Conservation (phyloP, 352 stramenopile species). For the Halophytophthora polymorphica region DNA sequence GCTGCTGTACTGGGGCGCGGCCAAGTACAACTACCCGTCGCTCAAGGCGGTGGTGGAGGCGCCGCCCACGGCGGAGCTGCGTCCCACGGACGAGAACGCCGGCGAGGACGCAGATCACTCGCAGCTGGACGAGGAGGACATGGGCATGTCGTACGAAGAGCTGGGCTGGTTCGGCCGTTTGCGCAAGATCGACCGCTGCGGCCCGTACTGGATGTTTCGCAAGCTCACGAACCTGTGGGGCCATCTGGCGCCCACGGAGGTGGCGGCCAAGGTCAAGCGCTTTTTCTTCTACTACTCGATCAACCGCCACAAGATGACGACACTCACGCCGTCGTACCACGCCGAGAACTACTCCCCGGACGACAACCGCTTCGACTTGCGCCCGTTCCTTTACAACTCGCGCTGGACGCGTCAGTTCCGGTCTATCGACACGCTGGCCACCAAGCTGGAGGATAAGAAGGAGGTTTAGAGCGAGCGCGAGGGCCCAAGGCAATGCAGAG, state of each 20-base stretch:
- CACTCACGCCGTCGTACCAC: slow-evolving; percentile 97
- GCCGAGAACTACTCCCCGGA: slow-evolving; percentile 98
- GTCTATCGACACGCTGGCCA: slow-evolving; percentile 91
- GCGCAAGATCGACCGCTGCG: slow-evolving; percentile 95
- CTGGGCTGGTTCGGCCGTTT: slow-evolving; percentile 94
- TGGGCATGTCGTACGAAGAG: slow-evolving; percentile 99
- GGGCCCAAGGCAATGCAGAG: background rate
- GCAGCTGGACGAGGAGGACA: slow-evolving; percentile 98
- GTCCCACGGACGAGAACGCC: slow-evolving; percentile 81
- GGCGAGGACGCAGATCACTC: slow-evolving; percentile 82
- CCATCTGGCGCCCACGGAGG: slow-evolving; percentile 68
- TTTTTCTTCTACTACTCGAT: slow-evolving; percentile 99
- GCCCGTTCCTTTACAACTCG: slow-evolving; percentile 97
- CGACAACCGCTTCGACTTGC: slow-evolving; percentile 98
- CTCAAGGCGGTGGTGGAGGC: slow-evolving; percentile 92
- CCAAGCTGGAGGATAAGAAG: slow-evolving; percentile 76
- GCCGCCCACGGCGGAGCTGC: slow-evolving; percentile 94
- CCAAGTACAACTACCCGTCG: slow-evolving; percentile 90
- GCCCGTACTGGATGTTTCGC: slow-evolving; percentile 93
- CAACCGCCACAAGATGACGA: slow-evolving; percentile 99
- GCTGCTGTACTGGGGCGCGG: slow-evolving; percentile 91
- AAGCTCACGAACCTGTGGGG: slow-evolving; percentile 88
- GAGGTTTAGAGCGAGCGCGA: slow-evolving; percentile 29
- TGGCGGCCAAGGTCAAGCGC: slow-evolving; percentile 92
- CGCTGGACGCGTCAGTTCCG: slow-evolving; percentile 95